phyloP scores from a whole-genome alignment of 2,329 filamentous ascomycete genomes.

The Paraconiothyrium brasiliense region DNA sequence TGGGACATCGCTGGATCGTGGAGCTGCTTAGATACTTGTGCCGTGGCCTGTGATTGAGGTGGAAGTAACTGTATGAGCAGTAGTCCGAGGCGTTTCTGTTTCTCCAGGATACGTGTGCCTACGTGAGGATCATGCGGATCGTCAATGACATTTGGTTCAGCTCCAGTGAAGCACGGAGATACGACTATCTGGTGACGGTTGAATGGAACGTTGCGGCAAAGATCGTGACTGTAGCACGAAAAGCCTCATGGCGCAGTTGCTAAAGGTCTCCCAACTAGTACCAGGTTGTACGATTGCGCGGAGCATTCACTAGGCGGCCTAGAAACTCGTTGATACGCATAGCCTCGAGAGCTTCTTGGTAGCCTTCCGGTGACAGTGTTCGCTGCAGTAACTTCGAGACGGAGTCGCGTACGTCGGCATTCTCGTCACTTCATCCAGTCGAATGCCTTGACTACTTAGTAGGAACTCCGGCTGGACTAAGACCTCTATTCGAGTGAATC shows the following conservation, averaged over 20 bases:
- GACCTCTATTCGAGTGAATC: constrained; percentile 77
- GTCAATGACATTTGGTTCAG: constrained; percentile 80
- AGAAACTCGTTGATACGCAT: constrained; percentile 81
- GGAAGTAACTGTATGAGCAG: no score
- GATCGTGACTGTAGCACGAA: constrained; percentile 80
- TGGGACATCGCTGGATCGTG: constrained; percentile 70
- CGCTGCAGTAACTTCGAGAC: neutral
- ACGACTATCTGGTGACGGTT: constrained; percentile 72
- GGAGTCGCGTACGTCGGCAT: constrained; percentile 65
- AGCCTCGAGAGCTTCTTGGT: constrained; percentile 73
- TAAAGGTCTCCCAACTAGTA: constrained; percentile 72
- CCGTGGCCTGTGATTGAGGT: constrained; percentile 55
- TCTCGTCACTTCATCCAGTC: constrained; percentile 45
- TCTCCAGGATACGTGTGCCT: constrained; percentile 18
- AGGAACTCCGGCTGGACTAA: constrained; percentile 77
- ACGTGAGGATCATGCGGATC: constrained; percentile 59
- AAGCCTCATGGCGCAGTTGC: constrained; percentile 72
- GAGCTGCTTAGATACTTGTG: constrained; percentile 68
- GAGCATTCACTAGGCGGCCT: constrained; percentile 70
- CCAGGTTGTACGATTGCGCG: constrained; percentile 75
- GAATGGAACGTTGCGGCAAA: constrained; percentile 77
- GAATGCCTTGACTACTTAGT: constrained; percentile 67
- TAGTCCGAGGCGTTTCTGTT: no score
- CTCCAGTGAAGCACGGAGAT: constrained; percentile 80
- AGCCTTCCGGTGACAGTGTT: constrained; percentile 74